Base-by-base conservation (phyloP, 768 basidiomycete species). In the Russula vinacea region DNA sequence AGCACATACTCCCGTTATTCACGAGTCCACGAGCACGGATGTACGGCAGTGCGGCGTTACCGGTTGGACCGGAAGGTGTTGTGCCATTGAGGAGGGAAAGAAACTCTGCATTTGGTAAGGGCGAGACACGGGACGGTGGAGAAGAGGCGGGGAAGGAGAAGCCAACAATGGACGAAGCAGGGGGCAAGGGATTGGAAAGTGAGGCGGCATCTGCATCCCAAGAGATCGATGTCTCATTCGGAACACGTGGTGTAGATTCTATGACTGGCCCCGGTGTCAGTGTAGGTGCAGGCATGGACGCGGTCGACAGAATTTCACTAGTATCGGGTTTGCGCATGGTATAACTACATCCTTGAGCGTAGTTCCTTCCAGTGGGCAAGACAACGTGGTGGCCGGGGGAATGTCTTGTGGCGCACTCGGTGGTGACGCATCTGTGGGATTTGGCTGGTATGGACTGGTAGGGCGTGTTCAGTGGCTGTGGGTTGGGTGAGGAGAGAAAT, bases 1-100 rank as follows among this genome's bases (percentile, higher is more conserved):
- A 99, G 74, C 96, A 99, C 87, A 97, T 88, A 75, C 98, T 99
- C 1, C 96, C 95, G 3, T 84, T 88, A 75, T 99, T 98, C 68
- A 98, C 80, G 55, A 98, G 77, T 5, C 96, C 96, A 16, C 94
- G 80, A 0, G 92, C 85, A 7, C 80, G 78, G 37, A 91, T 82
- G 54, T 73, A 74, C 1, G 74, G 69, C 57, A 70, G 66, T 10
- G 68, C 65, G n/a, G 70, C 62, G 49, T 49, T n/a, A 17, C 19
- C 19, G 22, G 58, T 58, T 17, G 59, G 49, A 4, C 67, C 61
- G 4, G 67, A 65, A 8, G 73, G 63, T 8, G 78, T 72, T 0
- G 76, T 78, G 0, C 75, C 74, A 8, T 76, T 83, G 1, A 90
- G 77, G n/a, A 89, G 79, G 0, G 75, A 76, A 8, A 87, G 65